phyloP scores from a whole-genome alignment of 2,329 filamentous ascomycete species.

The Claviceps fusiformis region DNA sequence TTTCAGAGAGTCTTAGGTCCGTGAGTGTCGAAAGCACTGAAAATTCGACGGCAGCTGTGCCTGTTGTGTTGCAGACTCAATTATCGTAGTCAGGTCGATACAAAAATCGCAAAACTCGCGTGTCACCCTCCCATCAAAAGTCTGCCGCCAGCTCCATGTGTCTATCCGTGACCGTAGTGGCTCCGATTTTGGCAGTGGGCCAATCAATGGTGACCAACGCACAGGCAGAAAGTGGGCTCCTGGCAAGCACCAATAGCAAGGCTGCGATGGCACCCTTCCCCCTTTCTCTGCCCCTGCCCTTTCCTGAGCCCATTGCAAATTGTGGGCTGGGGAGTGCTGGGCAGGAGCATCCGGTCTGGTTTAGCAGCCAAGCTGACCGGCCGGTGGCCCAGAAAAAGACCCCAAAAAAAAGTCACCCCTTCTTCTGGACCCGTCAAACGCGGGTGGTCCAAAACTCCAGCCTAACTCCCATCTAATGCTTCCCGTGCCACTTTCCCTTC shows the following conservation, averaged over 20 bases:
- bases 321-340: constrained; percentile 28
- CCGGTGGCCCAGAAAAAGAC: constrained; percentile 13
- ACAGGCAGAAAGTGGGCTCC: constrained; percentile 16
- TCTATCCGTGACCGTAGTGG: not conserved
- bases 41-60: not conserved
- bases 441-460: constrained; percentile 2
- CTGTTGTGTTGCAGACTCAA: not conserved
- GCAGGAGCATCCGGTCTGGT: constrained; percentile 14
- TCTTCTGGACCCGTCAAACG: constrained; percentile 7
- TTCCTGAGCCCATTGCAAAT: constrained; percentile 28
- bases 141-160: constrained; percentile 15
- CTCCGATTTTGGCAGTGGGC: constrained; percentile 7
- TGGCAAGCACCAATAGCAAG: constrained; percentile 14
- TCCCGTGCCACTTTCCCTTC: not conserved
- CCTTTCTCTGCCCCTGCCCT: constrained; percentile 29
- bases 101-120: constrained; percentile 10
- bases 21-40: not conserved
- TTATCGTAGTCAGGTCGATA: not conserved
- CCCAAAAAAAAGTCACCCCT: constrained; percentile 24
- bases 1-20: not conserved
- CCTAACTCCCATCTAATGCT: constrained; percentile 3
- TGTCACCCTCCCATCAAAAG: constrained; percentile 13
- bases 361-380: constrained; percentile 5
- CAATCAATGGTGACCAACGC: constrained; percentile 17
- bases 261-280: constrained; percentile 23